Evolutionary conservation across 2,329 filamentous ascomycete species (phyloP), one percentile per base, ranked within the genome.

Genomic region (Aspergillus costaricaensis): DNA sequence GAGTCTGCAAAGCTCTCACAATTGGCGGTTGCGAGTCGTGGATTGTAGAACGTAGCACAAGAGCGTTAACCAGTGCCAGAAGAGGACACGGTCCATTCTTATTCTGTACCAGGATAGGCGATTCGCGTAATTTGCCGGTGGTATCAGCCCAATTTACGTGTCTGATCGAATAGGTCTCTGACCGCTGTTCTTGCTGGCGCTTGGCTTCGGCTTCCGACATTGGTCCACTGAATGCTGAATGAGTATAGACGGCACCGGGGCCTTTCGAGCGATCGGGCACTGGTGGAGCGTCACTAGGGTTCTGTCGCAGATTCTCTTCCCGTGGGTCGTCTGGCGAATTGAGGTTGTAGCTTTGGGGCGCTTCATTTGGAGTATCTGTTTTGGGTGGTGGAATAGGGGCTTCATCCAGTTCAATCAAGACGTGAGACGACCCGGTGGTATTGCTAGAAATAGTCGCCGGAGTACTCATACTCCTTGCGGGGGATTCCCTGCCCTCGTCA

Each of bases 1-100:
- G 85, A 3, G 89, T 89, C 39, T 87, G 82, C 12, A 99, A 80
- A 0, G 90, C 88, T 63, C 93, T 90, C 0, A 94, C 85, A 17
- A 98, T 83, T 0, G 90, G 88, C 0, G 92, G 90, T 36, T 90
- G 67, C 67, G 80, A 53, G 73, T 86, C 82, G 3, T 87, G 81
- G 1, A 90, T 88, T 0, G 92, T 88, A 0, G 92, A 94, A 2
- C 92, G 93, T 57, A 99, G 79, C 0, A 92, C 90, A 15, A 99
- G 82, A 1, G 93, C 93, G 73, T 99, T 99, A 60, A 98, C 93
- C 5, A 99, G 82, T 2, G 95, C 95, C 25, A 99, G 86, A 14
- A 99, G 79, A 1, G 95, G 95, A 75, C 95, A 99, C 1, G 95
- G 95, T 0, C 95, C 95, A 69, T 99, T 99, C 59, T 89, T 87